Evolutionary conservation across 805 yeast species (phyloP).

Genomic region (Wickerhamomyces pijperi): DNA sequence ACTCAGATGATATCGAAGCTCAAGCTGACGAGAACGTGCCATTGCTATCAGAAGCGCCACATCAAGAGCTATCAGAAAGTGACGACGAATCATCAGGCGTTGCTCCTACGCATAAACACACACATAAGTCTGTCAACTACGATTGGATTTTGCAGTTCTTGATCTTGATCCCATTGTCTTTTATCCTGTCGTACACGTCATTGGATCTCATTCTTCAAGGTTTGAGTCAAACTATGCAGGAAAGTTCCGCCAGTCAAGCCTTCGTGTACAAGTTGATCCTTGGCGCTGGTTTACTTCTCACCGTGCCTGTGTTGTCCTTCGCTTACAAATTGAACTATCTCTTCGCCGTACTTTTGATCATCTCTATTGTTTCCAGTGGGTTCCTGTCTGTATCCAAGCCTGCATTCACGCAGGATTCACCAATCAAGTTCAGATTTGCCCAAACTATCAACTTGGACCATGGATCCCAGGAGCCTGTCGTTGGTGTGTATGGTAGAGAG

Average conservation of each 20-base stretch:
- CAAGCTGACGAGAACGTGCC: slow-evolving; percentile 21
- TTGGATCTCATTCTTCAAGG: slow-evolving; percentile 47
- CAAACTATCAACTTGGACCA: slow-evolving; percentile 44
- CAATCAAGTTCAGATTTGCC: slow-evolving; percentile 62
- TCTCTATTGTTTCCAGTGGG: slow-evolving; percentile 28
- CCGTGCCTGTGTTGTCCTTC: slow-evolving; percentile 54
- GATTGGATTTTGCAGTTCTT: slow-evolving; percentile 78
- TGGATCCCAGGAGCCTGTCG: slow-evolving; percentile 20
- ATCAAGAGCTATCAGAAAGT: slow-evolving; percentile 2
- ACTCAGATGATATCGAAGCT: slow-evolving; percentile 3
- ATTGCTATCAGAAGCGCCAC: slow-evolving; percentile 15
- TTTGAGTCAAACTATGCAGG: slow-evolving; percentile 60
- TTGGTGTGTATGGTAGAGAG: slow-evolving; percentile 38
- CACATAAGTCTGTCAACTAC: slow-evolving; percentile 37
- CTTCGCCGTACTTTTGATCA: slow-evolving; percentile 29
- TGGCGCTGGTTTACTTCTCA: slow-evolving; percentile 25
- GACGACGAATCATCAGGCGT: slow-evolving; percentile 1
- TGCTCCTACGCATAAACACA: slow-evolving; percentile 11
- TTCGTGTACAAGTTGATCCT: slow-evolving; percentile 26
- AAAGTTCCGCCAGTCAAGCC: slow-evolving; percentile 35
- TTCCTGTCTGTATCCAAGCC: slow-evolving; percentile 25
- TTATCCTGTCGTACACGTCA: slow-evolving; percentile 43
- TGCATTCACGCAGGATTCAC: slow-evolving; percentile 54
- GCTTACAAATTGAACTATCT: slow-evolving; percentile 53
- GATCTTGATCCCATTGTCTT: slow-evolving; percentile 53